Evolutionary conservation across 2,329 filamentous ascomycete species (phyloP), one percentile per base, ranked within the genome.

Genomic region (Cladophialophora yegresii): DNA sequence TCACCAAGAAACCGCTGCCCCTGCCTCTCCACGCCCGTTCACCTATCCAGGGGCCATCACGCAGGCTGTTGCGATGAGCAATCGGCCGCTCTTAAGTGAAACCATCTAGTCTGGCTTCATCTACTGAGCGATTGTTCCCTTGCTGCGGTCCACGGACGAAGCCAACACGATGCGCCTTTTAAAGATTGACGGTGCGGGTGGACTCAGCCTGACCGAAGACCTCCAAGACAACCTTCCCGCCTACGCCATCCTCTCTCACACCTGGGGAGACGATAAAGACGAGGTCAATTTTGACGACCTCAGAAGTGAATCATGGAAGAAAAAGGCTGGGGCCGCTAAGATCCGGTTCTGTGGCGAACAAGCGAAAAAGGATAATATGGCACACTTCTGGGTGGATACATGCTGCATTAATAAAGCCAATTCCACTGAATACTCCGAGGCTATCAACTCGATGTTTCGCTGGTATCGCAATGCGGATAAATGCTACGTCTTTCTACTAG

Each of bases 201-300:
- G 7, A n/a, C 6, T 43, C 36, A 43, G 36, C 36, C 36, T 43
- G 13, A 43, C 36, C 16, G 36, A 3, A n/a, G 36, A 43, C 5
- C 36, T 43, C 16, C 36, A 43, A 0, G 16, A 6, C 7, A 1
- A 4, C 36, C 2, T 43, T 7, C 36, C 36, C 36, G 4, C 16
- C n/a, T 72, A 72, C 49, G 70, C 70, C 13, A 71, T 72, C 13
- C 67, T 72, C 9, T 71, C 68, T 2, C 71, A 73, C 56, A 71
- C 67, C 3, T 73, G 71, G 71, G 69, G 62, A 20, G n/a, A 23
- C 4, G 63, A 66, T 12, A 65, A 69, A 12, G 66, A 69, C 10
- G 71, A 73, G 54, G 57, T 73, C 13, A 61, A 45, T 16, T 73
- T 67, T 53, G 54, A 71, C 7, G 71, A 72, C 43, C 54, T 72